Conservation (phyloP, 2,329 filamentous ascomycete genomes). For the Mycocentrospora acerina region DNA sequence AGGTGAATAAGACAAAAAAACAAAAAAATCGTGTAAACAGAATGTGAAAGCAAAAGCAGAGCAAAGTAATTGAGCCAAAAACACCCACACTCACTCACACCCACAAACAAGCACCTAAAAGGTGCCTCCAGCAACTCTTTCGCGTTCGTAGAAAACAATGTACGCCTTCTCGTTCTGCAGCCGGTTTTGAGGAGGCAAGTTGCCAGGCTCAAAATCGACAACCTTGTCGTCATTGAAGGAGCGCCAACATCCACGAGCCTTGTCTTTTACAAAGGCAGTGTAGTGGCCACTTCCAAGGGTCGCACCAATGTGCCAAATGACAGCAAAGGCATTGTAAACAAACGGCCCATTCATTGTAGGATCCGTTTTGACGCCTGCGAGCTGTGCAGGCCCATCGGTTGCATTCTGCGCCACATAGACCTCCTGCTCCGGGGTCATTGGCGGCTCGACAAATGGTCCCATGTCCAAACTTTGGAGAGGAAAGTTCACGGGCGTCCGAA, state of each 20-base stretch:
- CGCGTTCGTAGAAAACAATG: slow-evolving; percentile 63
- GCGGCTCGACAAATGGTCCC: slow-evolving; percentile 59
- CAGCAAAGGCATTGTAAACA: slow-evolving; percentile 81
- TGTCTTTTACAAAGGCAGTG: slow-evolving; percentile 60
- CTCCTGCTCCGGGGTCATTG: slow-evolving; percentile 41
- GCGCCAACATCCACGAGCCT: slow-evolving; percentile 58
- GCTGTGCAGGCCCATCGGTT: slow-evolving; percentile 26
- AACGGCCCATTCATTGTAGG: slow-evolving; percentile 59
- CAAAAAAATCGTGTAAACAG: too few species aligned
- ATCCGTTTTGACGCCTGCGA: slow-evolving; percentile 41
- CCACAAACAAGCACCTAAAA: slow-evolving; percentile 13
- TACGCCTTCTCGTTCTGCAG: slow-evolving; percentile 66
- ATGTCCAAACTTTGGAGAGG: slow-evolving; percentile 71
- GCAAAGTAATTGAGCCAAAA: too few species aligned
- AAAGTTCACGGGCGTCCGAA: slow-evolving; percentile 72
- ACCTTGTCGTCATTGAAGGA: slow-evolving; percentile 59
- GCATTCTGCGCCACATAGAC: slow-evolving; percentile 38
- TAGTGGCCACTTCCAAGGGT: slow-evolving; percentile 77
- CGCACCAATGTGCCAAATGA: slow-evolving; percentile 73
- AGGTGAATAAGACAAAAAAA: too few species aligned
- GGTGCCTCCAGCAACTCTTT: slow-evolving; percentile 35
- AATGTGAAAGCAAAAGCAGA: slow-evolving; percentile 1
- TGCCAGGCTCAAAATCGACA: slow-evolving; percentile 59
- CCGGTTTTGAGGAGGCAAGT: slow-evolving; percentile 50
- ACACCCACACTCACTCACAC: too few species aligned